Evolutionary conservation across 768 basidiomycete genomes (phyloP).

Genomic region (Kwoniella botswanensis): DNA sequence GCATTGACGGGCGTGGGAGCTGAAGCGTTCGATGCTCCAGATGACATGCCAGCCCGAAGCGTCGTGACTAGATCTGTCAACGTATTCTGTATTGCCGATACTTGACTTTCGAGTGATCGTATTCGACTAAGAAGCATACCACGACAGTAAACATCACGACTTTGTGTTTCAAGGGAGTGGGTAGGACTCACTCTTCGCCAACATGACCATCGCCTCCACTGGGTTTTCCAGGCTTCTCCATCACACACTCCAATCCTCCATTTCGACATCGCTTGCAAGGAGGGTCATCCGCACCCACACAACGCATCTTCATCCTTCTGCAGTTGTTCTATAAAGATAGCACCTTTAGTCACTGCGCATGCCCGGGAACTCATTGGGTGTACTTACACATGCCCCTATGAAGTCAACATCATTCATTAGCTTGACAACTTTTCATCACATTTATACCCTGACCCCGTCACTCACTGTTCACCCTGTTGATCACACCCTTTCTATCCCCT

Average conservation of each 20-base stretch:
- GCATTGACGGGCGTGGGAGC: constrained; percentile 21
- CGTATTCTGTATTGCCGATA: constrained; percentile 78
- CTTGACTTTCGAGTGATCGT: constrained; percentile 82
- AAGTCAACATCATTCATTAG: no score
- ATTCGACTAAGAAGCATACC: constrained; percentile 69
- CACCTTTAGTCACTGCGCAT: neutral
- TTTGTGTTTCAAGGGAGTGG: neutral
- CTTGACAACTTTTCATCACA: neutral
- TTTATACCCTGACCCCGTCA: constrained; percentile 9
- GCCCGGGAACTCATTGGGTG: neutral
- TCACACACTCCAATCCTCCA: constrained; percentile 86
- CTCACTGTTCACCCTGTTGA: constrained; percentile 58
- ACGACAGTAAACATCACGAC: neutral
- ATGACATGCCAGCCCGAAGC: constrained; percentile 63
- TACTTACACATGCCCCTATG: constrained; percentile 53
- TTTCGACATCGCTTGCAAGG: constrained; percentile 94
- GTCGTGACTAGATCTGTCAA: constrained; percentile 80
- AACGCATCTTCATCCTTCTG: constrained; percentile 95
- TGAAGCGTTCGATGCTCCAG: constrained; percentile 20
- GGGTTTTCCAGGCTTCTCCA: constrained; percentile 78
- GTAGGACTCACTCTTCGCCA: constrained; percentile 48
- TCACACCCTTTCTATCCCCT: constrained; percentile 52
- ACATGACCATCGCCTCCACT: constrained; percentile 48
- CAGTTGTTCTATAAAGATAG: constrained; percentile 75
- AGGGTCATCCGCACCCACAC: constrained; percentile 93